A percentile compares a stretch with the other conserved stretches of the same genome.
Conservation (phyloP, 805 yeast species). For the Schizosaccharomyces osmophilus region DNA sequence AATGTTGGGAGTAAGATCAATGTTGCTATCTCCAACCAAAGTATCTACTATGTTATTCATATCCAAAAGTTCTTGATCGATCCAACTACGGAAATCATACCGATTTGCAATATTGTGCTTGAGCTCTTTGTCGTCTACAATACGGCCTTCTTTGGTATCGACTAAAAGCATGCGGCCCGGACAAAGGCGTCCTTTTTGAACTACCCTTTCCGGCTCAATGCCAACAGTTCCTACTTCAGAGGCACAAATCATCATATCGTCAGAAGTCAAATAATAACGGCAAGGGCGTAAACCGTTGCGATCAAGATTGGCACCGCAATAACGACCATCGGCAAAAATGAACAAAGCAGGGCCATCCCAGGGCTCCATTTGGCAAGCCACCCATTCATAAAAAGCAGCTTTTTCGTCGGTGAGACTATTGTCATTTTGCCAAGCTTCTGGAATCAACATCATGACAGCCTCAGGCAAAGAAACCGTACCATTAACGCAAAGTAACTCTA, state of each 20-base stretch:
- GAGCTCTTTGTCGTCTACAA: slow-evolving; percentile 79
- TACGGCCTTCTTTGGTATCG: slow-evolving; percentile 76
- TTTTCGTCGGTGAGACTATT: slow-evolving; percentile 66
- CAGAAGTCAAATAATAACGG: slow-evolving; percentile 84
- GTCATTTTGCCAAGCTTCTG: slow-evolving; percentile 95
- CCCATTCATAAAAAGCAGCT: slow-evolving; percentile 95
- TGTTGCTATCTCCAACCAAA: slow-evolving; percentile 19
- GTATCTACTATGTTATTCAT: slow-evolving; percentile 51
- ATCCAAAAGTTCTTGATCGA: slow-evolving; percentile 60
- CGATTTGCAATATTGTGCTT: slow-evolving; percentile 56
- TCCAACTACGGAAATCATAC: slow-evolving; percentile 85
- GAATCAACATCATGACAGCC: slow-evolving; percentile 89
- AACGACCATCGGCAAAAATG: slow-evolving; percentile 90
- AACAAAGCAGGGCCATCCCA: slow-evolving; percentile 99
- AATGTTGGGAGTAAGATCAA: slow-evolving; percentile 9
- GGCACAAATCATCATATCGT: slow-evolving; percentile 88
- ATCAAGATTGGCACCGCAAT: slow-evolving; percentile 94
- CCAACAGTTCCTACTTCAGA: slow-evolving; percentile 95
- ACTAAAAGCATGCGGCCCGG: slow-evolving; percentile 93
- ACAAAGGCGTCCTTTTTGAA: slow-evolving; percentile 78
- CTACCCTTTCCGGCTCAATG: slow-evolving; percentile 54
- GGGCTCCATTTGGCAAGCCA: slow-evolving; percentile 95
- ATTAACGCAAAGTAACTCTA: slow-evolving; percentile 73
- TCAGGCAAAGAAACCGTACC: slow-evolving; percentile 85
- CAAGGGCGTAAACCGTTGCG: slow-evolving; percentile 96